Evolutionary conservation across 176 grass and related monocot genomes (phyloP).

Genomic region (Cenchrus americanus): DNA sequence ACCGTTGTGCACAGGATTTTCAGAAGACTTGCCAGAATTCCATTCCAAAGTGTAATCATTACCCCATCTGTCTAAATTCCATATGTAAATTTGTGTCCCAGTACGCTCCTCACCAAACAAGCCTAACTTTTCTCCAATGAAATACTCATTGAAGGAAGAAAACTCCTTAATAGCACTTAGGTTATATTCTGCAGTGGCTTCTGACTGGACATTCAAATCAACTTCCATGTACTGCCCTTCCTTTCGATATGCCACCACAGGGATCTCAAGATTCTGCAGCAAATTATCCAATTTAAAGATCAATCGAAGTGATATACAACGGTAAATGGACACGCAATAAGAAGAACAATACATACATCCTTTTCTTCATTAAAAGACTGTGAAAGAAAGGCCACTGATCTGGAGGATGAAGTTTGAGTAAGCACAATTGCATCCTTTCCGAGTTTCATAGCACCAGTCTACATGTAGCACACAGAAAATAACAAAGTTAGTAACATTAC

Average conservation of each 20-base stretch:
- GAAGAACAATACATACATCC: slow-evolving; percentile 53
- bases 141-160: slow-evolving; percentile 93
- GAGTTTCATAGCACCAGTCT: slow-evolving; percentile 95
- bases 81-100: slow-evolving; percentile 86
- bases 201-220: slow-evolving; percentile 75
- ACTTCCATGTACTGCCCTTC: slow-evolving; percentile 83
- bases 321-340: neutral
- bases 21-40: slow-evolving; percentile 50
- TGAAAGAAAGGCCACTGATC: slow-evolving; percentile 87
- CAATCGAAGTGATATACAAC: slow-evolving; percentile 2
- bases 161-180: slow-evolving; percentile 76
- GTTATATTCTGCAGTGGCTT: slow-evolving; percentile 65
- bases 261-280: slow-evolving; percentile 86
- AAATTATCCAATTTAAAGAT: slow-evolving; percentile 24
- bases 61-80: slow-evolving; percentile 95
- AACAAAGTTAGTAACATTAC: neutral
- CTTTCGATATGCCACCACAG: slow-evolving; percentile 75
- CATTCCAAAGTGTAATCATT: slow-evolving; percentile 73
- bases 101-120: slow-evolving; percentile 71
- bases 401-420: slow-evolving; percentile 75
- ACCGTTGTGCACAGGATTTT: slow-evolving; percentile 36
- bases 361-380: slow-evolving; percentile 80
- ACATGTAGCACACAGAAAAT: slow-evolving; percentile 33
- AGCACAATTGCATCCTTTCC: slow-evolving; percentile 91
- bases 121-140: slow-evolving; percentile 77